Percentiles rank a stretch among this genome's conserved stretches.
Evolutionary conservation across 2,329 filamentous ascomycete species (phyloP).

Genomic region (Myriosclerotinia duriaeana): DNA sequence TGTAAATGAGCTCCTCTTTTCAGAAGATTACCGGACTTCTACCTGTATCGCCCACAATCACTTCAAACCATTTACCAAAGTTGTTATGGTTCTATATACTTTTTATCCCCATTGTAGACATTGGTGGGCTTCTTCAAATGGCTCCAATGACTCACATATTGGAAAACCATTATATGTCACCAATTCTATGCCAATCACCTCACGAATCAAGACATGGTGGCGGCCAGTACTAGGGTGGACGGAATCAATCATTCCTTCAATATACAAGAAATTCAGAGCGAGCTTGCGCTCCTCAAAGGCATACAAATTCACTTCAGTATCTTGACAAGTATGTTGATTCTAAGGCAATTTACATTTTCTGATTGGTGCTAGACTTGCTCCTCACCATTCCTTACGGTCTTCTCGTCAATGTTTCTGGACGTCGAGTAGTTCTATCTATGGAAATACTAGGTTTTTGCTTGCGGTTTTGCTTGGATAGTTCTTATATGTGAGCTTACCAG

Average conservation of each 20-base stretch:
- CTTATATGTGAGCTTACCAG: not conserved
- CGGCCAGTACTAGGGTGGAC: not conserved
- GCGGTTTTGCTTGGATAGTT: slow-evolving; percentile 10
- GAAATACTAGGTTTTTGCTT: slow-evolving; percentile 6
- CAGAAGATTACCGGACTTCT: not conserved
- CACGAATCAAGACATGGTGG: not conserved
- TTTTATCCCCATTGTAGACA: not conserved
- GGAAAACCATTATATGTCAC: not conserved
- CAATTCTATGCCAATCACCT: not conserved
- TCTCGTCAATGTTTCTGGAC: slow-evolving; percentile 5
- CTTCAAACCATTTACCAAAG: not conserved
- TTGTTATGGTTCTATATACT: not conserved
- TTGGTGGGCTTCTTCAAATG: slow-evolving; percentile 2
- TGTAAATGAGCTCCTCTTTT: not conserved
- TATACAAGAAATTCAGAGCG: not conserved
- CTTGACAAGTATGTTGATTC: not conserved
- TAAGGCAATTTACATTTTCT: not conserved
- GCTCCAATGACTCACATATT: not conserved
- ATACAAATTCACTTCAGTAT: not conserved
- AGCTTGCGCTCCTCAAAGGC: slow-evolving; percentile 5
- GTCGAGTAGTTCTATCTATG: not conserved
- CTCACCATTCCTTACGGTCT: slow-evolving; percentile 10
- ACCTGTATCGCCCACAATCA: not conserved
- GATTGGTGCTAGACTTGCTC: slow-evolving; percentile 3
- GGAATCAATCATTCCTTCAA: not conserved